These are phyloP conservation scores for Triticum turgidum DNA, from an alignment of 176 grass and related monocot species.

Conservation along the genomic window DNA sequence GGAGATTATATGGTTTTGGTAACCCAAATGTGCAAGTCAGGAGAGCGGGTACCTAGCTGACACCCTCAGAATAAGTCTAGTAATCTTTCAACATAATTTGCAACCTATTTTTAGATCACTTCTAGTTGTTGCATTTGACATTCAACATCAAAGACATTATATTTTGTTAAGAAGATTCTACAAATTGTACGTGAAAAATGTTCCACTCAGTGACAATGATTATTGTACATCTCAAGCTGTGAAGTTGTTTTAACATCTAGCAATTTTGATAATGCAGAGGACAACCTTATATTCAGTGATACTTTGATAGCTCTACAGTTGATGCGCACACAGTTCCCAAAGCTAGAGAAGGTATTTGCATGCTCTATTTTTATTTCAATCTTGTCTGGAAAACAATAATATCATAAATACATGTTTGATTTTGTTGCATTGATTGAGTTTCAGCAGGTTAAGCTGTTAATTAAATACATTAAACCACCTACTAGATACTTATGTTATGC, in stretches of 20 bases:
- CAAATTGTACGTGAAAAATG: not conserved
- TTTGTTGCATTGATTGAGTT: not conserved
- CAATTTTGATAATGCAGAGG: slow-evolving; percentile 54
- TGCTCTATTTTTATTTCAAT: not conserved
- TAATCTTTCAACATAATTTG: not conserved
- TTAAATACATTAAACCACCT: not conserved
- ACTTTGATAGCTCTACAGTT: slow-evolving; percentile 84
- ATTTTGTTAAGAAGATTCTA: not conserved
- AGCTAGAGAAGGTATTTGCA: slow-evolving; percentile 62
- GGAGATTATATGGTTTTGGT: not conserved
- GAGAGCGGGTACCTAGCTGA: not conserved
- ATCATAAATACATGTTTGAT: not conserved
- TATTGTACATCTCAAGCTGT: not conserved
- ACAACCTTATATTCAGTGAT: slow-evolving; percentile 72
- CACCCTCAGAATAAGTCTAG: not conserved
- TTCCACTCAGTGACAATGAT: not conserved
- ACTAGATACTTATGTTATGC: not conserved
- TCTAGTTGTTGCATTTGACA: not conserved
- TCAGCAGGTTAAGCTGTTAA: not conserved
- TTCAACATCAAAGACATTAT: not conserved
- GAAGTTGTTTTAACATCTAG: not conserved
- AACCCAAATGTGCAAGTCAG: not conserved
- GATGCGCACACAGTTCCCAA: slow-evolving; percentile 83
- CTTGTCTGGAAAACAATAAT: not conserved
- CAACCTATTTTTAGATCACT: not conserved